Conservation (phyloP, 73 alveolate genomes). For the Symbiodinium pilosum region DNA sequence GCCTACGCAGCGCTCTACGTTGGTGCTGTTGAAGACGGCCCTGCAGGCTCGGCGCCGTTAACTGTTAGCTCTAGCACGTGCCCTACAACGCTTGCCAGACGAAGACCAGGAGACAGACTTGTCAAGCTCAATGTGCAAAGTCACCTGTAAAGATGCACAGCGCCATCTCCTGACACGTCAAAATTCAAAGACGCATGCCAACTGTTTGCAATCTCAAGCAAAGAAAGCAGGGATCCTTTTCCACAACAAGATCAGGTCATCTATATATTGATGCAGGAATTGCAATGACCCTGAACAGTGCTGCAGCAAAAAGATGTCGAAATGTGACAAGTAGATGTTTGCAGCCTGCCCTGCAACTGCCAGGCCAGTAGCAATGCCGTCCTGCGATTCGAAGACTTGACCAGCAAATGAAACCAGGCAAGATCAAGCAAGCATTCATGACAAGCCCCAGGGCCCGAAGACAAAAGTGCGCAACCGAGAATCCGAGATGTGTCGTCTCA, state of each 20-base stretch:
- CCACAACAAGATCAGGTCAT: slow-evolving; percentile 9
- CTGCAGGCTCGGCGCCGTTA: slow-evolving; percentile 10
- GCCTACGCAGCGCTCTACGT: slow-evolving; percentile 54
- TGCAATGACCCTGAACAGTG: not conserved
- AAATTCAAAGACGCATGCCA: slow-evolving; percentile 30
- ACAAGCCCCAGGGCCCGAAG: slow-evolving; percentile 8
- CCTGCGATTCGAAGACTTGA: not conserved
- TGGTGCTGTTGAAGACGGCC: slow-evolving; percentile 77
- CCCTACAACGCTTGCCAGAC: too few species aligned
- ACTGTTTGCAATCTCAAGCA: not conserved
- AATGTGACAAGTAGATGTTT: slow-evolving; percentile 32
- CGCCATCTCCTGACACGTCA: not conserved
- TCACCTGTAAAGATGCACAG: slow-evolving; percentile 1
- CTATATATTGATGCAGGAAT: not conserved
- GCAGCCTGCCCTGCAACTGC: slow-evolving; percentile 39
- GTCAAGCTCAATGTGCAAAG: too few species aligned
- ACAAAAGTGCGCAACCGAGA: not conserved
- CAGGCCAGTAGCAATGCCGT: slow-evolving; percentile 41
- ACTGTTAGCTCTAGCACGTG: too few species aligned
- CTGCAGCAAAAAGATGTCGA: slow-evolving; percentile 10
- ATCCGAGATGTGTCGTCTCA: not conserved
- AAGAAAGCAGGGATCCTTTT: not conserved
- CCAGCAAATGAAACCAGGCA: slow-evolving; percentile 20
- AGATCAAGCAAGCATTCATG: slow-evolving; percentile 22
- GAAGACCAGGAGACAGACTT: too few species aligned